These are phyloP conservation scores for Jaltomata sinuosa DNA, from an alignment of 257 asterid genomes.

Conservation along the genomic window DNA sequence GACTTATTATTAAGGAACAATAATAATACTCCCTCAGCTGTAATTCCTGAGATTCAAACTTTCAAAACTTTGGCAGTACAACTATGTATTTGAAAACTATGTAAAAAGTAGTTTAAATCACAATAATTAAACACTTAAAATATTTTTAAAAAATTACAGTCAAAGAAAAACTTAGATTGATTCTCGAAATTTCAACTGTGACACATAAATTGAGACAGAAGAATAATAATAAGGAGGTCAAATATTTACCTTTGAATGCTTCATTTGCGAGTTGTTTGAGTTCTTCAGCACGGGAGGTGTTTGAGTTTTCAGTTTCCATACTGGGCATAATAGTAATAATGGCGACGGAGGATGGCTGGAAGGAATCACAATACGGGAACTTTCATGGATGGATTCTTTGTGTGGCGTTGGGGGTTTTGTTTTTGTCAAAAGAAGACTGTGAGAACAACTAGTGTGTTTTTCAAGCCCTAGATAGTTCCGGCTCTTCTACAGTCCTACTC, in stretches of 20 bases:
- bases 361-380: background rate
- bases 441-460: too few species aligned
- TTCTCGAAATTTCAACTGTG: too few species aligned
- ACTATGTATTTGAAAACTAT: too few species aligned
- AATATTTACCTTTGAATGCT: constrained; percentile 84
- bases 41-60: too few species aligned
- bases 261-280: constrained; percentile 78
- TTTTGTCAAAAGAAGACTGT: background rate
- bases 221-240: too few species aligned
- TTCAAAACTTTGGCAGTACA: too few species aligned
- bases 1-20: background rate
- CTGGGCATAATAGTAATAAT: constrained; percentile 46
- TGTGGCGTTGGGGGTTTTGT: background rate
- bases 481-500: background rate
- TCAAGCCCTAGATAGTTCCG: background rate
- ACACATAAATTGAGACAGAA: too few species aligned
- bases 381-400: background rate
- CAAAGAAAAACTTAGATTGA: too few species aligned
- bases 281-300: constrained; percentile 58
- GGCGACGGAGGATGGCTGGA: background rate
- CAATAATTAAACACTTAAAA: too few species aligned
- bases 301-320: constrained; percentile 59
- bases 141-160: too few species aligned
- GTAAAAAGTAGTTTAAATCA: too few species aligned
- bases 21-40: too few species aligned